Evolutionary conservation across 495 filamentous ascomycete species (phyloP).

Genomic region (Talaromyces adpressus): DNA sequence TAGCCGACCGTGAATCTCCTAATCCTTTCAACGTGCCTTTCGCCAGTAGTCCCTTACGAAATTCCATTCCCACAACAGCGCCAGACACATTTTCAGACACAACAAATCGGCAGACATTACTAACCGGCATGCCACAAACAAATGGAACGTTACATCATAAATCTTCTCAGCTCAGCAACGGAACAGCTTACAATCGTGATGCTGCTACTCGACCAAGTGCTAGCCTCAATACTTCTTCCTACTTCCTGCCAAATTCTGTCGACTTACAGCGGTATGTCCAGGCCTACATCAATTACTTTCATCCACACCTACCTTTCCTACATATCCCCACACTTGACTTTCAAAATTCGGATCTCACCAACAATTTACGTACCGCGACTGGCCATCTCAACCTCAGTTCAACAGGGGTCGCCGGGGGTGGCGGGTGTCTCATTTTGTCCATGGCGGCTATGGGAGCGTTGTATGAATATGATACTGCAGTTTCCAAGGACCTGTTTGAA

Average conservation of each 20-base stretch:
- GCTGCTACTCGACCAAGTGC: slow-evolving; percentile 36
- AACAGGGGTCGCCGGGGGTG: slow-evolving; percentile 65
- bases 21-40: slow-evolving; percentile 47
- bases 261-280: slow-evolving; percentile 90
- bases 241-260: slow-evolving; percentile 73
- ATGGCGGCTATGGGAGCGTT: slow-evolving; percentile 95
- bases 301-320: slow-evolving; percentile 89
- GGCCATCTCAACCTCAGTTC: slow-evolving; percentile 51
- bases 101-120: slow-evolving; percentile 75
- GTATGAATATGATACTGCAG: slow-evolving; percentile 77
- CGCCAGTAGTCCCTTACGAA: slow-evolving; percentile 47
- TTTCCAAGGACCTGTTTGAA: slow-evolving; percentile 84
- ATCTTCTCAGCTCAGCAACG: slow-evolving; percentile 65
- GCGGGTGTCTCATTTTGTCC: slow-evolving; percentile 84
- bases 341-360: slow-evolving; percentile 64
- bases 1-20: slow-evolving; percentile 49
- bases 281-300: slow-evolving; percentile 90
- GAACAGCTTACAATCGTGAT: slow-evolving; percentile 35
- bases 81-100: slow-evolving; percentile 81
- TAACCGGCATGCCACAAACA: slow-evolving; percentile 74
- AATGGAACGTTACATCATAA: slow-evolving; percentile 67
- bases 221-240: slow-evolving; percentile 36
- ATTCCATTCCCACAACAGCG: slow-evolving; percentile 58
- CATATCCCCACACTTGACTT: slow-evolving; percentile 92
- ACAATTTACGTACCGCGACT: slow-evolving; percentile 45